Percentiles rank a stretch among this genome's conserved stretches.
These are phyloP conservation scores for Paraphoma sp. DNA, from an alignment of 2,329 filamentous ascomycete species.

Conservation along the genomic window DNA sequence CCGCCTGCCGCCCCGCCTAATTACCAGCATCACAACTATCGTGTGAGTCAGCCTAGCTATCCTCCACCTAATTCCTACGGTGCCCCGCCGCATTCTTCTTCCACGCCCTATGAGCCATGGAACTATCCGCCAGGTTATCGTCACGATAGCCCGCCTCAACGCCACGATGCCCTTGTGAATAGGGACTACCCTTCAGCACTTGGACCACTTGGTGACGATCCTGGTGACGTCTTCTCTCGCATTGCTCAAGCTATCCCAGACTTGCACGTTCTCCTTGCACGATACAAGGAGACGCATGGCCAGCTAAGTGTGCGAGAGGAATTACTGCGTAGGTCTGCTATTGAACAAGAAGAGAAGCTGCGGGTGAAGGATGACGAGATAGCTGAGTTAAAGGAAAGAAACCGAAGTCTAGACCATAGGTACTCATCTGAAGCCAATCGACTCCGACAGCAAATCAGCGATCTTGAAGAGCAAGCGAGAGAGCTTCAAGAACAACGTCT, in stretches of 20 bases:
- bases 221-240: constrained; percentile 46
- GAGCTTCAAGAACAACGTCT: constrained; percentile 57
- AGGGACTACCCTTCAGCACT: constrained; percentile 40
- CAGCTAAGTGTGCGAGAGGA: constrained; percentile 58
- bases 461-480: constrained; percentile 60
- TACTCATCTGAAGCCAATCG: constrained; percentile 59
- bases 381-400: constrained; percentile 57
- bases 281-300: constrained; percentile 59
- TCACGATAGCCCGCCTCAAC: constrained; percentile 43
- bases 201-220: constrained; percentile 43
- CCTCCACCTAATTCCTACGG: constrained; percentile 41
- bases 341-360: constrained; percentile 58
- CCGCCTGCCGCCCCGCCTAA: constrained; percentile 43
- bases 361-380: constrained; percentile 62
- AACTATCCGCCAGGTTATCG: constrained; percentile 43
- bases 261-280: constrained; percentile 46
- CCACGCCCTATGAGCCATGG: constrained; percentile 46
- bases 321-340: constrained; percentile 56
- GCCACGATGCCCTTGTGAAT: constrained; percentile 47
- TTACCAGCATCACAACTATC: constrained; percentile 41
- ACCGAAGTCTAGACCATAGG: constrained; percentile 57
- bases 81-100: constrained; percentile 44
- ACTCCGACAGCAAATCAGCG: constrained; percentile 58
- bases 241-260: constrained; percentile 49
- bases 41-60: constrained; percentile 44